Evolutionary conservation across 352 stramenopile species (phyloP).

Genomic region (Globisporangium rhizosaccharum): DNA sequence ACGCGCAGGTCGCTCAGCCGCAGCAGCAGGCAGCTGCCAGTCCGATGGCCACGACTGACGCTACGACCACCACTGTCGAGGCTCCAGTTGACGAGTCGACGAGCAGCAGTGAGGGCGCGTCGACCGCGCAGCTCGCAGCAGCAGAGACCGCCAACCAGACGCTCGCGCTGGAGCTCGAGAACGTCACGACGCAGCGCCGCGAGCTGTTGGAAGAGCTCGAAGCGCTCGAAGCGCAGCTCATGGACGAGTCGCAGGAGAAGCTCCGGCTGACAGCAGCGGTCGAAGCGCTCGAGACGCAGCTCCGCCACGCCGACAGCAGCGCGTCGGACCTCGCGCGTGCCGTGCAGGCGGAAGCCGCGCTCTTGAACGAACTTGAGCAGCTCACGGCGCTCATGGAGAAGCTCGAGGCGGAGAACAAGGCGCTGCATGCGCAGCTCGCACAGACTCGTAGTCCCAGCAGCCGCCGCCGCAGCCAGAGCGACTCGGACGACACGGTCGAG

Average conservation of each 20-base stretch:
- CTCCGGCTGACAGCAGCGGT: slow-evolving; percentile 7
- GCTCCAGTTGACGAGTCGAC: not conserved
- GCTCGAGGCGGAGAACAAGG: slow-evolving; percentile 8
- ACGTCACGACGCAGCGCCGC: slow-evolving; percentile 24
- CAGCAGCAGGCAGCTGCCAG: not conserved
- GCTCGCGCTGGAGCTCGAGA: slow-evolving; percentile 24
- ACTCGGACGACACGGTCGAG: not conserved
- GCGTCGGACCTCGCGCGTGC: slow-evolving; percentile 8
- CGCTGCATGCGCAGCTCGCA: not conserved
- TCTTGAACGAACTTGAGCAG: slow-evolving; percentile 8
- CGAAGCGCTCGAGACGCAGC: slow-evolving; percentile 12
- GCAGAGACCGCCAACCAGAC: slow-evolving; percentile 19
- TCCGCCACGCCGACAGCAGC: not conserved
- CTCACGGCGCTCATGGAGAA: slow-evolving; percentile 4
- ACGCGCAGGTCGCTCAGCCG: not conserved
- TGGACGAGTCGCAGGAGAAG: slow-evolving; percentile 48
- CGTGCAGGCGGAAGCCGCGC: slow-evolving; percentile 1
- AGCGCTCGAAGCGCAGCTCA: slow-evolving; percentile 41
- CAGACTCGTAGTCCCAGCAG: not conserved
- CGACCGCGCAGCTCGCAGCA: not conserved
- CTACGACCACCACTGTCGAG: not conserved
- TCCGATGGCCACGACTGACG: not conserved
- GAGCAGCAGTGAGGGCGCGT: slow-evolving; percentile 6
- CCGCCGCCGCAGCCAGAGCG: not conserved
- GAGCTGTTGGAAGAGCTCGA: slow-evolving; percentile 40